Percentiles rank a stretch among this genome's conserved stretches.
Evolutionary conservation across 805 yeast genomes (phyloP).

Genomic region (Metschnikowia lunata): DNA sequence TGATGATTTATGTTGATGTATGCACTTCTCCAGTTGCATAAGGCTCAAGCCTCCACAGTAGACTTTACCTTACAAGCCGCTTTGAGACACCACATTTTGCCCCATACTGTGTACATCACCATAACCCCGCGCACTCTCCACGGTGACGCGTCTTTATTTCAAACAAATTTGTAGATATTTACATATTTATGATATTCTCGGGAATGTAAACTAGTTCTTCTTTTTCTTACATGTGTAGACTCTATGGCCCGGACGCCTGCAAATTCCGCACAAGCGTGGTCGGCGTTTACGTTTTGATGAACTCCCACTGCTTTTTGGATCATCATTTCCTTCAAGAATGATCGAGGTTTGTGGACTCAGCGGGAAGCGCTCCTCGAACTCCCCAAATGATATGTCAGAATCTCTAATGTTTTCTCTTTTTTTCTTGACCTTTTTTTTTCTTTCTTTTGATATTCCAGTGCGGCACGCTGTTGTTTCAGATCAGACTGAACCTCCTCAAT

Average conservation of each 20-base stretch:
- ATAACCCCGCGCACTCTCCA: not conserved
- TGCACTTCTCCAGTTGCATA: too few relatives aligned
- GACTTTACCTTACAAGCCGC: too few relatives aligned
- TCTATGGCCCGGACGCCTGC: not conserved
- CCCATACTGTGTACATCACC: not conserved
- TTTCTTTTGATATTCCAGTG: not conserved
- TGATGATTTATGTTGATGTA: too few relatives aligned
- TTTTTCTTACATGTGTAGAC: not conserved
- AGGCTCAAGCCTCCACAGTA: too few relatives aligned
- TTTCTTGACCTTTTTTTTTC: not conserved
- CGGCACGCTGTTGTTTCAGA: not conserved
- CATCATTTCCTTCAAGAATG: not conserved
- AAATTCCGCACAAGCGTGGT: too few relatives aligned
- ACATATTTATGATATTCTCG: not conserved
- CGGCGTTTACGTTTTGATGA: too few relatives aligned
- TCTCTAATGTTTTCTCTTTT: not conserved
- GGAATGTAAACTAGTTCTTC: not conserved
- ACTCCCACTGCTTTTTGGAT: not conserved
- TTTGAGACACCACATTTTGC: too few relatives aligned
- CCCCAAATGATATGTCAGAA: not conserved
- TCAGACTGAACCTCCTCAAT: not conserved
- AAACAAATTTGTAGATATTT: not conserved
- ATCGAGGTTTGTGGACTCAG: not conserved
- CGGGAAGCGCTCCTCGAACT: not conserved
- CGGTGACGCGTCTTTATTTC: not conserved